Conservation (phyloP, 345 rosid species). For the Anacardium occidentale region DNA sequence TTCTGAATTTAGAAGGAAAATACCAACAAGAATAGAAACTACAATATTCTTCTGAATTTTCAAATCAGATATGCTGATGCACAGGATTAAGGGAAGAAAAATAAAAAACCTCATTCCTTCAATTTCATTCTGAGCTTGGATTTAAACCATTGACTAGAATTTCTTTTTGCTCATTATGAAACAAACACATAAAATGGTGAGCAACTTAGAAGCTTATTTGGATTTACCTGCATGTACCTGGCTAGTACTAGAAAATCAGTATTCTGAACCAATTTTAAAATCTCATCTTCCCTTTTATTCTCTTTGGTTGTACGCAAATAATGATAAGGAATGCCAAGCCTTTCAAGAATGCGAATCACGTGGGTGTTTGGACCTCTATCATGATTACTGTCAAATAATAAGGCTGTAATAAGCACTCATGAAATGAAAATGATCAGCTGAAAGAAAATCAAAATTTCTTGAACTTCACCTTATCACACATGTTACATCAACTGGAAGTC, state of each 20-base stretch:
- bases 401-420: constrained; percentile 16
- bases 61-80: background rate
- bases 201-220: constrained; percentile 13
- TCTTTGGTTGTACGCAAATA: constrained; percentile 52
- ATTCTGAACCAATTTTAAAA: constrained; percentile 70
- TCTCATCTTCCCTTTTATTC: constrained; percentile 68
- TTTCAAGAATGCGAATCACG: constrained; percentile 73
- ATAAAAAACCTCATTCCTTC: constrained; percentile 10
- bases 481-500: constrained; percentile 80
- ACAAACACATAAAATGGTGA: background rate
- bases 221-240: constrained; percentile 96
- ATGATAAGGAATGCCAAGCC: constrained; percentile 89
- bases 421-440: background rate
- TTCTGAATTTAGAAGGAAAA: background rate
- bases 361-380: constrained; percentile 86
- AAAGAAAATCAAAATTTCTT: background rate
- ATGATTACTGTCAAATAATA: constrained; percentile 62
- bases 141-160: background rate
- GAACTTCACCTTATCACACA: constrained; percentile 77
- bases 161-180: background rate
- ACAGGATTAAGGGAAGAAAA: constrained; percentile 10
- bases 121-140: background rate
- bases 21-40: constrained; percentile 11
- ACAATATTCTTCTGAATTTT: constrained; percentile 3
- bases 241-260: constrained; percentile 94